A percentile compares a stretch with the other conserved stretches of the same genome.
Evolutionary conservation across 768 basidiomycete species (phyloP).

Genomic region (Serendipita indica): DNA sequence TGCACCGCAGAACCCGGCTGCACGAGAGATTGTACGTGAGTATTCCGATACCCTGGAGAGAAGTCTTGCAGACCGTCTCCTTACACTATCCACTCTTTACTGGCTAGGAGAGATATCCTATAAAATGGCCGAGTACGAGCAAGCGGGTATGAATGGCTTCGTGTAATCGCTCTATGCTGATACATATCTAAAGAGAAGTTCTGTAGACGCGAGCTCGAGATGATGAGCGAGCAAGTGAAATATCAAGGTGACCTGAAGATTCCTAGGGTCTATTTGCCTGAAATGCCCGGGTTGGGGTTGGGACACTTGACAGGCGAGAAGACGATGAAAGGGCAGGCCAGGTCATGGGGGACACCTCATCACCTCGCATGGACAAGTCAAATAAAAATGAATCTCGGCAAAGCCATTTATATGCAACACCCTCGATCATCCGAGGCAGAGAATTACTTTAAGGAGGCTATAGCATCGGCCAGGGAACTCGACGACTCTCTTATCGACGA

Average conservation of each 20-base stretch:
- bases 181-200: not conserved
- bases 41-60: not conserved
- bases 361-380: no score
- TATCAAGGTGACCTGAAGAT: not conserved
- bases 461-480: no score
- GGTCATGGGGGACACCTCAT: no score
- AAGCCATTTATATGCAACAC: no score
- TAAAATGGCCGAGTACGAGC: not conserved
- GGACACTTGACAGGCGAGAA: not conserved
- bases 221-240: not conserved
- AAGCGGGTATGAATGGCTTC: not conserved
- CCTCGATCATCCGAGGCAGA: no score
- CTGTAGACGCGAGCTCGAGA: not conserved
- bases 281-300: not conserved
- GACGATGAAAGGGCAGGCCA: not conserved
- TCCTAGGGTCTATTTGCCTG: not conserved
- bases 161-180: not conserved
- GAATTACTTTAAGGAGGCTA: no score
- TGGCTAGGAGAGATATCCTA: not conserved
- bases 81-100: constrained; percentile 1
- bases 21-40: not conserved
- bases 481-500: no score
- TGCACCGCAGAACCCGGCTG: not conserved
- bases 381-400: no score
- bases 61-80: constrained; percentile 4